phyloP scores from a whole-genome alignment of 139 green algal species.

The Klebsormidium nitens region DNA sequence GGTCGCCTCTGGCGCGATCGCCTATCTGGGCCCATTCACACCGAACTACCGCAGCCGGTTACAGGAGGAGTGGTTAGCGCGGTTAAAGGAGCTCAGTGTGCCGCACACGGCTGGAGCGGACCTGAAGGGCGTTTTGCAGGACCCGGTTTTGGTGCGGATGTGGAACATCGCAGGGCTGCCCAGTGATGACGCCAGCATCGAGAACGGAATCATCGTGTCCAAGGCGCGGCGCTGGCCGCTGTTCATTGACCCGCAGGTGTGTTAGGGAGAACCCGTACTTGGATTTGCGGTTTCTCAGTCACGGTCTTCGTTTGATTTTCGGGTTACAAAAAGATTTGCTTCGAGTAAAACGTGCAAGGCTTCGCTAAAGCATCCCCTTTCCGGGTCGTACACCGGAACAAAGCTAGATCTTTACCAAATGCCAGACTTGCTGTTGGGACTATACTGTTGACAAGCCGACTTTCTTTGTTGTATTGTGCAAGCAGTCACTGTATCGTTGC shows the following conservation, averaged over 20 bases:
- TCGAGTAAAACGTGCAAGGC: no score
- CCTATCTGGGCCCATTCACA: constrained; percentile 66
- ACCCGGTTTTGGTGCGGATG: constrained; percentile 59
- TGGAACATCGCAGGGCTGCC: constrained; percentile 68
- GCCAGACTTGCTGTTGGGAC: no score
- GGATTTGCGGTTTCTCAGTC: no score
- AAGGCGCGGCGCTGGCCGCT: constrained; percentile 70
- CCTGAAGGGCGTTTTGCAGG: constrained; percentile 58
- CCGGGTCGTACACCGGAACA: no score
- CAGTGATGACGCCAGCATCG: constrained; percentile 54
- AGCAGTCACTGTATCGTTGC: no score
- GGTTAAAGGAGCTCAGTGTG: constrained; percentile 48
- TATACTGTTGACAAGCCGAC: no score
- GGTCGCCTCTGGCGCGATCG: constrained; percentile 52
- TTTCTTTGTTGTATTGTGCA: no score
- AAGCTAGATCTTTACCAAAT: no score
- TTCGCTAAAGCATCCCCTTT: no score
- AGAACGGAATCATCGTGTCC: constrained; percentile 74
- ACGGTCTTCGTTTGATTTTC: no score
- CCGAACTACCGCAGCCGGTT: constrained; percentile 54
- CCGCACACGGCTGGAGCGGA: constrained; percentile 51
- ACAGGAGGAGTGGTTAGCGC: constrained; percentile 43
- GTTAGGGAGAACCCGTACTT: no score
- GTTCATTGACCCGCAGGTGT: constrained; percentile 78
- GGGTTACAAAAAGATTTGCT: no score